Base-by-base conservation (phyloP, 768 basidiomycete genomes). In the Leccinum subgranulosum region DNA sequence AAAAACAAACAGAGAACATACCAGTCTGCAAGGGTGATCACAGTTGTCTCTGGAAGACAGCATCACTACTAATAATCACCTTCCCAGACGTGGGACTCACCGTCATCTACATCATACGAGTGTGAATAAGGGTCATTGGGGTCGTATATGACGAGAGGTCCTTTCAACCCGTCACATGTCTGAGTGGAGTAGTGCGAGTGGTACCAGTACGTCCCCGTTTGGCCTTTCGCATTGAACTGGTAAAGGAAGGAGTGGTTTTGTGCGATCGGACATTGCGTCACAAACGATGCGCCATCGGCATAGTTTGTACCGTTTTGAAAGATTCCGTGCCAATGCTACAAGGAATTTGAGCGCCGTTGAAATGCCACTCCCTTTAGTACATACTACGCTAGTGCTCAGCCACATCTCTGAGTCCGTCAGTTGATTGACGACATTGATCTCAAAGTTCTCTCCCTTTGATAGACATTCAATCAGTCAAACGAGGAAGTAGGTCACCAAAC, bases 281-380 rank as follows among this genome's bases (percentile, higher is more conserved):
- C 68, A 51, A 70, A 74, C 6, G 74, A 70, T 9, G 72, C 63
- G 2, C 83, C 82, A 56, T 84, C 83, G 0, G 67, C 76, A 64
- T 71, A 77, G 58, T 74, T 79, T 25, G 77, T 75, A 2, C 68
- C 65, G 3, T 74, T 66, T 59, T 84, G 82, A 58, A 75, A 73
- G 33, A 84, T 56, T 11, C 83, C 81, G 59, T 84, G 83, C 82
- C 81, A 84, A 61, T 84, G 82, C 83, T 84, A 28, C 19, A 48
- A 53, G 10, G 31, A 6, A 19, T 23, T 28, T 61, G 29, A 61
- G 29, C 14, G 6, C 28, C 17, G 4, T 6, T 23, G 29, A 49
- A 31, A 33, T 17, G 27, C 7, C 4, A 33, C 19, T 17, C 4
- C 33, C 12, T 6, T 36, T 3, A 15, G 36, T n/a, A 60, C 67